Evolutionary conservation across 768 basidiomycete genomes (phyloP).

Genomic region (Clitopilus passeckerianus): DNA sequence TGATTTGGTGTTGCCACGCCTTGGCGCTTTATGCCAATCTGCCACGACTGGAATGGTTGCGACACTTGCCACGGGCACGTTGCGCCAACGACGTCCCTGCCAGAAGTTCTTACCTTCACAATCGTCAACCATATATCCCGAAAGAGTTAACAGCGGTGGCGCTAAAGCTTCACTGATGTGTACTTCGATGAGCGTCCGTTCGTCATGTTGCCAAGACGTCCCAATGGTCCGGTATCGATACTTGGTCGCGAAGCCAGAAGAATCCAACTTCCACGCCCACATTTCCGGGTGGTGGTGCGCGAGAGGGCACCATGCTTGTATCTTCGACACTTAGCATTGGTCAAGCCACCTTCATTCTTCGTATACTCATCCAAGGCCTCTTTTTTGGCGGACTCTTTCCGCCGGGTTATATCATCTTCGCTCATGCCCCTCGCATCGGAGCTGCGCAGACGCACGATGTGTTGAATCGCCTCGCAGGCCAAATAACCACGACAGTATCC

Average conservation of each 20-base stretch:
- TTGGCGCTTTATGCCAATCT: too few relatives aligned
- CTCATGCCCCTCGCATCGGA: slow-evolving; percentile 13
- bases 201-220: too few relatives aligned
- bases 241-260: background rate
- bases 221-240: background rate
- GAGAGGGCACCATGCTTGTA: background rate
- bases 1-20: too few relatives aligned
- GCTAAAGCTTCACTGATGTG: too few relatives aligned
- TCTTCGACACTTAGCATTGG: slow-evolving; percentile 11
- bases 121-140: too few relatives aligned
- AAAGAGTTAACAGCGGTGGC: too few relatives aligned
- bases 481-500: slow-evolving; percentile 7
- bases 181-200: too few relatives aligned
- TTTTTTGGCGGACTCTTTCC: slow-evolving; percentile 13
- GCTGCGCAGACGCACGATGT: slow-evolving; percentile 16
- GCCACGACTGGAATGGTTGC: too few relatives aligned
- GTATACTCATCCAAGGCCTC: slow-evolving; percentile 18
- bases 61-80: too few relatives aligned
- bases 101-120: too few relatives aligned
- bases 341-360: slow-evolving; percentile 18
- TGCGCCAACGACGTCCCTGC: too few relatives aligned
- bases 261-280: background rate
- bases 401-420: slow-evolving; percentile 14
- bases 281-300: background rate
- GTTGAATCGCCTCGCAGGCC: slow-evolving; percentile 15